Base-by-base conservation (phyloP, 371 early-diverging fungal species). In the Syncephalastrum sp. region DNA sequence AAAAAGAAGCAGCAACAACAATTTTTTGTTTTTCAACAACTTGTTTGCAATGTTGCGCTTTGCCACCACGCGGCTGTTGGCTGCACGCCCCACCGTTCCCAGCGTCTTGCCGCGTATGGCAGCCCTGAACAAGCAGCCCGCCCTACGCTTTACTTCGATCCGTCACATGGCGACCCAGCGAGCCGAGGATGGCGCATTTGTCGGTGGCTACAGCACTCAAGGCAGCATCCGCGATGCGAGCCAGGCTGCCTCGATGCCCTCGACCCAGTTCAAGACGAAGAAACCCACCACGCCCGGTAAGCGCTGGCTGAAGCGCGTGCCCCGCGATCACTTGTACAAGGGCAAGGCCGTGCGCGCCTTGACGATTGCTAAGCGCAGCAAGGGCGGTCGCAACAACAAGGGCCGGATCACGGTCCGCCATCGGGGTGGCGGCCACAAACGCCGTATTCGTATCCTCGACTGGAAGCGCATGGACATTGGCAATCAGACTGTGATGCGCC, bases 341-440 rank as follows among this genome's bases (percentile, higher is more conserved):
- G 97, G 97, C 61, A 84, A 85, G 55, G 91, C 93, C n/a, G 75
- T 94, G 5, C 82, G 90, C 46, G 71, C 80, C 17, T 74, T 97
- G 60, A 92, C 95, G 0, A 66, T 90, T 44, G 93, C 93, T 47
- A 96, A 90, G 72, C 85, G 91, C 21, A 69, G 82, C 62, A 80
- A 82, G 1, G 95, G 93, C 50, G 98, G 98, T 42, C 85, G 98
- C 62, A 94, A 93, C 84, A 86, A 88, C 79, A 85, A 86, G 4
- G 98, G 98, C 16, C 82, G 86, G 41, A 94, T 98, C 64, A 97
- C 97, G 4, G 86, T 93, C 24, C 88, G 97, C 15, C 95, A 96
- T 62, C 90, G 94, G 44, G 98, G 98, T 50, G 98, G 97, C 47
- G 98, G 97, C 41, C 93, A 91, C 70, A 94, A 93, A 65, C 85